phyloP scores from a whole-genome alignment of 768 basidiomycete species.

The Clavulina sp. region DNA sequence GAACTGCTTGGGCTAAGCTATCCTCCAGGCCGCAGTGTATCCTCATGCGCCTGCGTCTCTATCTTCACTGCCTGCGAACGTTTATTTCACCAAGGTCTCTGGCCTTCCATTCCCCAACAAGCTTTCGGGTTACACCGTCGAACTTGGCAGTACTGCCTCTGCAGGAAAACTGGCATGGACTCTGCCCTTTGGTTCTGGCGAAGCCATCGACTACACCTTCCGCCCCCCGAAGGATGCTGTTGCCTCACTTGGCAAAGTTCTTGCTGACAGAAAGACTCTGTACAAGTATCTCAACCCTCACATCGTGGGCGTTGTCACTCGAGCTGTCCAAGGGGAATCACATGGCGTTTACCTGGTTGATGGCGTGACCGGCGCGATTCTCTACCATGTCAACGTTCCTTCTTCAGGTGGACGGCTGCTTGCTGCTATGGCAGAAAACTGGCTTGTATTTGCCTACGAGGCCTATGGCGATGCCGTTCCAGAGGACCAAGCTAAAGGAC shows the following conservation, averaged over 20 bases:
- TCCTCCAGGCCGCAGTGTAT: neutral
- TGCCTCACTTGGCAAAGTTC: constrained; percentile 67
- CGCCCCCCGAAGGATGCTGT: constrained; percentile 22
- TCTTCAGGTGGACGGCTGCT: constrained; percentile 42
- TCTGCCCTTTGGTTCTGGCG: constrained; percentile 5
- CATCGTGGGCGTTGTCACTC: constrained; percentile 47
- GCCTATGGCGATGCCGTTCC: constrained; percentile 38
- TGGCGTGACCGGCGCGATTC: constrained; percentile 50
- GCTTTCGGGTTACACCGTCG: neutral
- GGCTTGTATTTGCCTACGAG: constrained; percentile 71
- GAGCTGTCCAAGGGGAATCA: constrained; percentile 14
- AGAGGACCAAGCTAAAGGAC: constrained; percentile 36
- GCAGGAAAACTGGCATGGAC: neutral
- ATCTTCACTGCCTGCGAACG: neutral
- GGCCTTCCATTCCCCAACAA: neutral
- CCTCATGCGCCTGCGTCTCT: neutral
- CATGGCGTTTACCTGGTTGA: constrained; percentile 68
- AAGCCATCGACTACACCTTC: constrained; percentile 23
- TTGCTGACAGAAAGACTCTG: constrained; percentile 72
- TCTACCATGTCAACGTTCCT: constrained; percentile 50
- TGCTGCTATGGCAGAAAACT: constrained; percentile 66
- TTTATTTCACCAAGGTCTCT: neutral
- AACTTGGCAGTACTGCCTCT: neutral
- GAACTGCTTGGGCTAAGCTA: neutral
- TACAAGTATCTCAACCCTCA: constrained; percentile 92